These are phyloP conservation scores for Podaxis sp. DNA, from an alignment of 768 basidiomycete genomes.

Conservation along the genomic window DNA sequence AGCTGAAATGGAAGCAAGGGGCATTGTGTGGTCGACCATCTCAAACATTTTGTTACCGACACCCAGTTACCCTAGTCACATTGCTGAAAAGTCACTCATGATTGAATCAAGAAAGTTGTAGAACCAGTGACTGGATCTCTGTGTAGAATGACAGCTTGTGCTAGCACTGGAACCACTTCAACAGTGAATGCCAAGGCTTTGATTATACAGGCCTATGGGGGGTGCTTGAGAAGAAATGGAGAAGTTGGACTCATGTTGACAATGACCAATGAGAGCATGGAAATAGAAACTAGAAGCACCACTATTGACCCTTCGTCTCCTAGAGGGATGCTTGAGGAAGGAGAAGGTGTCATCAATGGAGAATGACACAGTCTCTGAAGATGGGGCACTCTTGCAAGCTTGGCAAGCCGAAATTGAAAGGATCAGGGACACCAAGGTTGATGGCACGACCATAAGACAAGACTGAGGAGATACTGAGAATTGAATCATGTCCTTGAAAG, in stretches of 20 bases:
- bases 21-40: constrained; percentile 47
- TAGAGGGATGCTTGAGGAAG: constrained; percentile 43
- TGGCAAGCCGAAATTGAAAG: constrained; percentile 68
- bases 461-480: constrained; percentile 74
- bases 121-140: constrained; percentile 52
- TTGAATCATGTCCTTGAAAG: constrained; percentile 51
- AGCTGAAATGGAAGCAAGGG: constrained; percentile 61
- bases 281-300: constrained; percentile 81
- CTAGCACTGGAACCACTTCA: constrained; percentile 60
- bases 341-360: constrained; percentile 74
- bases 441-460: constrained; percentile 75
- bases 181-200: constrained; percentile 49
- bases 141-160: constrained; percentile 42
- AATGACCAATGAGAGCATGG: constrained; percentile 48
- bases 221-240: constrained; percentile 56
- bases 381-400: constrained; percentile 56
- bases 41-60: constrained; percentile 89
- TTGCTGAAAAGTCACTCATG: constrained; percentile 58
- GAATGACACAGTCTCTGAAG: constrained; percentile 54
- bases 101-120: constrained; percentile 64
- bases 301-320: constrained; percentile 55
- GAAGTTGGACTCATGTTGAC: constrained; percentile 60
- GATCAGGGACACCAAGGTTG: constrained; percentile 65
- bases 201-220: constrained; percentile 72
- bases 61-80: constrained; percentile 64